Evolutionary conservation across 805 yeast species (phyloP), one percentile per base, ranked within the genome.

Genomic region (Yarrowia porcina): DNA sequence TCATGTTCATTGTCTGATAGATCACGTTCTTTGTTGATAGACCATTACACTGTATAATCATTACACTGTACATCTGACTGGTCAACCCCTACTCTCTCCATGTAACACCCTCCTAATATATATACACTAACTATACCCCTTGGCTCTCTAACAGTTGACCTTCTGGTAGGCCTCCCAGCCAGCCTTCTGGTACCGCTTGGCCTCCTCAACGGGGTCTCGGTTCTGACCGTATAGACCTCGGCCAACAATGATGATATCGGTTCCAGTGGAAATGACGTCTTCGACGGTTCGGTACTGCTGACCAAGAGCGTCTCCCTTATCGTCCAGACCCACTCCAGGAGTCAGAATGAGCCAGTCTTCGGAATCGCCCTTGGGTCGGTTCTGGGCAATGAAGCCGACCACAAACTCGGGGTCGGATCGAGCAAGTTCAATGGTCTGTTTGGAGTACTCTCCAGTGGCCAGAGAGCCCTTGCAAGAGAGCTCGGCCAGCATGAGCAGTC

Each of bases 281-380:
- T 83, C 84, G 3, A 93, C 98, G 5, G 97, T 85, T 74, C 99
- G 83, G 75, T 94, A 94, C 76, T 94, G 98, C 75, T 94, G 99
- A 23, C 99, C 99, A 65, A 94, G 80, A 1, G 87, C 84, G 73
- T 94, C 99, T 15, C 98, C 97, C 74, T 88, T 94, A 72, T 93
- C 98, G 72, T 93, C 99, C 60, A 94, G 81, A 2, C 98, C 98
- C 39, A 94, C 99, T 66, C 99, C 99, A 0, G 99, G 99, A 0
- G 99, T 93, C 94, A 94, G 87, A 64, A 92, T 84, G 41, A 94
- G 76, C 97, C 97, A 94, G 76, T 94, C 99, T 70, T 88, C 92
- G 1, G 93, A 94, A 69, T 86, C 94, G 2, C 82, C 86, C 45
- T 82, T 80, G 15, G 92, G 69, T 64, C 86, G 86, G 71, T 83